Evolutionary conservation across 2,329 filamentous ascomycete species (phyloP), one percentile per base, ranked within the genome.

Genomic region (Pyricularia sp.): DNA sequence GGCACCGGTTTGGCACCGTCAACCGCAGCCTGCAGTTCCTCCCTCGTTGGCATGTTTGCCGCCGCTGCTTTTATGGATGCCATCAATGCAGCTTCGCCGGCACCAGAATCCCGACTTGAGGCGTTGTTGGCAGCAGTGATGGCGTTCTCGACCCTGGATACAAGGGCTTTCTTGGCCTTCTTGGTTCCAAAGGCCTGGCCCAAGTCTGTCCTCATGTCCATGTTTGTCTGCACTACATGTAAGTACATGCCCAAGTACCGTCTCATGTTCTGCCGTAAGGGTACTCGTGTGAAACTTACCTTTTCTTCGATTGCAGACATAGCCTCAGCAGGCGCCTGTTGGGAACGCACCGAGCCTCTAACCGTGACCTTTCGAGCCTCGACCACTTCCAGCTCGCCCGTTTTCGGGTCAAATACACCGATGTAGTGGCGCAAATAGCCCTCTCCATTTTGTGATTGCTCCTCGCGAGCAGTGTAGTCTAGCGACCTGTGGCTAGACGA

Each of bases 131-230:
- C 73, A 57, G 79, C 75, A 57, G 76, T 77, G 69, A 93, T 91
- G 22, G 88, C 88, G 71, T 93, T 92, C 70, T 89, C 82, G 2
- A 86, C 85, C 68, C 84, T 81, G 65, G 87, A 83, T 31, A 82
- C 80, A 69, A 94, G 85, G 1, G 85, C 88, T 77, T 93, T 93
- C 80, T 87, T 89, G 26, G 90, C 88, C 76, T 93, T 93, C 78
- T 90, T 92, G 30, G 90, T 93, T 73, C 91, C 91, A 71, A 96
- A 96, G 35, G 88, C 86, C 70, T 89, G 82, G 55, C 89, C 89
- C 13, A 96, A 84, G 2, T 87, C 84, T 70, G 86, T 87, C 69
- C 84, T 84, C 72, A 84, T 83, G 31, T 88, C 83, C 70, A 82
- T 77, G 71, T 82, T 82, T 60, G 78, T 82, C 84, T 87, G 66